A percentile compares a stretch with the other conserved stretches of the same genome.
These are phyloP conservation scores for Zhuliangozyma blackwelliae DNA, from an alignment of 1,139 yeast genomes.

Conservation along the genomic window DNA sequence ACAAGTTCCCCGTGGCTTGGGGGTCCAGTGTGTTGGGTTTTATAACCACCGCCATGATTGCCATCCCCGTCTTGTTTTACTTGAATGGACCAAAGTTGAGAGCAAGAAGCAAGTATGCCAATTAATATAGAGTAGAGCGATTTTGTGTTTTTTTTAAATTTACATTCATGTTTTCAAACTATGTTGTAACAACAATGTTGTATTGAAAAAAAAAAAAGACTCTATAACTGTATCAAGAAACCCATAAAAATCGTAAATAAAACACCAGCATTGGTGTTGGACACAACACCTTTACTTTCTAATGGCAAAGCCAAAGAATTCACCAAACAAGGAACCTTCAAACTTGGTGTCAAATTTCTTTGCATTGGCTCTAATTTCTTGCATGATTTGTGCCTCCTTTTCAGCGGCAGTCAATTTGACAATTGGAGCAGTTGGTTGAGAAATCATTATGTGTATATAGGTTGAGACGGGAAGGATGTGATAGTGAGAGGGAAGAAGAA, in stretches of 20 bases:
- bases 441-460: constrained; percentile 7
- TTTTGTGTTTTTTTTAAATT: no score
- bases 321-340: constrained; percentile 42
- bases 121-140: background rate
- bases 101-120: constrained; percentile 42
- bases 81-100: constrained; percentile 47
- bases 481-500: no score
- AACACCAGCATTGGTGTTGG: background rate
- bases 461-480: no score
- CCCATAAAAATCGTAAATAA: background rate
- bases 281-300: constrained; percentile 6
- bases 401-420: constrained; percentile 34
- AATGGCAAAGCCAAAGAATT: constrained; percentile 37
- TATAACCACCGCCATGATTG: constrained; percentile 36
- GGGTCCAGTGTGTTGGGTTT: constrained; percentile 49
- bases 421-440: constrained; percentile 12
- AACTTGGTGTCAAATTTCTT: constrained; percentile 39
- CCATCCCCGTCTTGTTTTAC: constrained; percentile 45
- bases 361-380: constrained; percentile 36
- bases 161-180: no score
- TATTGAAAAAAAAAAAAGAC: no score
- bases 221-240: constrained; percentile 24
- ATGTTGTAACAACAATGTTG: no score
- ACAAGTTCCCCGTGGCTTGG: constrained; percentile 53
- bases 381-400: constrained; percentile 48